Evolutionary conservation across 192 early-diverging fungal genomes (phyloP).

Genomic region (Coemansia sp.): DNA sequence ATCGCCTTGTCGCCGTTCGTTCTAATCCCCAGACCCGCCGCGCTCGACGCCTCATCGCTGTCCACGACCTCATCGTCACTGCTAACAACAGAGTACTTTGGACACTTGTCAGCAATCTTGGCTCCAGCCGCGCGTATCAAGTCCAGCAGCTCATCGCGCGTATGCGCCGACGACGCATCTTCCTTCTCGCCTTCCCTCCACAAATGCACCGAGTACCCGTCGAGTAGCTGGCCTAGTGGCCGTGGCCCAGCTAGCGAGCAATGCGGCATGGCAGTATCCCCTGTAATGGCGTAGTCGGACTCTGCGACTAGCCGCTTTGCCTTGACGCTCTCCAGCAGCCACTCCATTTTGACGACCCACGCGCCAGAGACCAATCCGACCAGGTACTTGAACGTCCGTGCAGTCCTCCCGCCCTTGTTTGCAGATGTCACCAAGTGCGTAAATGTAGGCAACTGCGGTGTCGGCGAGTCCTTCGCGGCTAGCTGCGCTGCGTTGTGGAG

Average conservation of each 20-base stretch:
- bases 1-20: conserved; percentile 5
- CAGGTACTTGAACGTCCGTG: conserved; percentile 57
- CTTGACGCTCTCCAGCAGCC: conserved; percentile 32
- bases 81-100: neutral
- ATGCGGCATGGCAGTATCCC: conserved; percentile 30
- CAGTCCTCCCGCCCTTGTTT: conserved; percentile 7
- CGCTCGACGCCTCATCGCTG: no score
- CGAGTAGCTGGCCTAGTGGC: conserved; percentile 11
- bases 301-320: conserved; percentile 14
- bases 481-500: neutral
- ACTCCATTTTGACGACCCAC: conserved; percentile 27
- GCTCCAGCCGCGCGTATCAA: conserved; percentile 27
- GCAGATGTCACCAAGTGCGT: conserved; percentile 43
- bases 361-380: conserved; percentile 34
- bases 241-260: conserved; percentile 1
- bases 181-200: conserved; percentile 2
- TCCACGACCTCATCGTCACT: neutral
- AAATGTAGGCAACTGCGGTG: neutral
- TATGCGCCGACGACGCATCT: conserved; percentile 17
- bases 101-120: conserved; percentile 7
- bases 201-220: conserved; percentile 17
- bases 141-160: conserved; percentile 12
- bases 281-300: conserved; percentile 13
- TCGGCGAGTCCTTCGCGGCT: neutral
- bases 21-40: neutral